These are phyloP conservation scores for Verticillium albo-atrum DNA, from an alignment of 2,329 filamentous ascomycete genomes.

Conservation along the genomic window DNA sequence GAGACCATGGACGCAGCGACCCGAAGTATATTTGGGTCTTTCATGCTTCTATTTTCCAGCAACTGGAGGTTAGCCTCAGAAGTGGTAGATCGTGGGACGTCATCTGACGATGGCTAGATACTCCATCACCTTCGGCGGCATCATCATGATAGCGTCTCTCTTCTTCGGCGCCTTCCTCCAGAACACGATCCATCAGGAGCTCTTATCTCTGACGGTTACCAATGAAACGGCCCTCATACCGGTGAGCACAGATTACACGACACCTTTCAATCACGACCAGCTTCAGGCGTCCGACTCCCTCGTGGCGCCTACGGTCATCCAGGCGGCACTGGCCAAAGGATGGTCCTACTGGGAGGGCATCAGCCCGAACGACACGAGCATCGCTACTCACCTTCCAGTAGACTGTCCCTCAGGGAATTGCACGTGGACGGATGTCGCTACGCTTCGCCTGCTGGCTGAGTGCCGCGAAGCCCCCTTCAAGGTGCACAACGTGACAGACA, in stretches of 20 bases:
- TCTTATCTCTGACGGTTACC: too few relatives aligned
- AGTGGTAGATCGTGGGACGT: too few relatives aligned
- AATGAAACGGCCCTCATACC: neutral
- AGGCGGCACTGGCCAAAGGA: neutral
- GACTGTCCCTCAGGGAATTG: neutral
- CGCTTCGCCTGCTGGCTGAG: neutral
- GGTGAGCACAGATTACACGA: neutral
- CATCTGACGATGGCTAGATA: neutral
- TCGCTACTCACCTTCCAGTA: neutral
- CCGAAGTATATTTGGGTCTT: neutral
- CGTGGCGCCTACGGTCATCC: neutral
- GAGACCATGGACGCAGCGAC: neutral
- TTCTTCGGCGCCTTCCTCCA: constrained; percentile 1
- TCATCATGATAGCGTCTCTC: neutral
- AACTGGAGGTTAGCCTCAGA: neutral
- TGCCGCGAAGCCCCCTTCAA: neutral
- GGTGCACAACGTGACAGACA: neutral
- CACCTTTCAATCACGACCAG: too few relatives aligned
- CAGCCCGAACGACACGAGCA: neutral
- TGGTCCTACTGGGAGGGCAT: neutral
- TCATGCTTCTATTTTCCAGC: neutral
- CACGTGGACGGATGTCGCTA: neutral
- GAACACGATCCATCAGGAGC: neutral
- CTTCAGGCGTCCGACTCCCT: neutral
- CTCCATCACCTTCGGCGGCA: neutral